Base-by-base conservation (phyloP, 441 rosid species). In the Adansonia gregorii region DNA sequence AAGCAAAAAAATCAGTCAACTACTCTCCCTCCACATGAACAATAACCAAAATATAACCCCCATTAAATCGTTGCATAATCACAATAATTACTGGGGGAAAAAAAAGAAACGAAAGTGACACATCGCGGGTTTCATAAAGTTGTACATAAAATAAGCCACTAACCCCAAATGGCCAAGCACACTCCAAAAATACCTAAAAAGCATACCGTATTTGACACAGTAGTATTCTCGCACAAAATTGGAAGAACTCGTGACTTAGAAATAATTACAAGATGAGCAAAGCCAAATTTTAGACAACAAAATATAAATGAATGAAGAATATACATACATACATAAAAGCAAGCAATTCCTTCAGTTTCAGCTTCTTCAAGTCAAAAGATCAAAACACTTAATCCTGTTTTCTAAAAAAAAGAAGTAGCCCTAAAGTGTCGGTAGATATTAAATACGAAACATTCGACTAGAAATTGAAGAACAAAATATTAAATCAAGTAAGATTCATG, bases 311-410 rank as follows among this genome's bases (percentile, higher is more conserved):
- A 63, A 63, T 0, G 15, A 14, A 63, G 1, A 63, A 43, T 27
- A 8, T 4, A 2, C 52, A 49, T 49, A 12, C 55, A 51, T 51
- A 0, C 55, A 51, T 12, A 0, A 14, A 19, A 45, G 72, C 72
- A 67, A 67, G 39, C 55, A 67, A 67, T 14, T 67, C 27, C 55
- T 67, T 45, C 17, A 20, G 35, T 11, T 67, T 67, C 54, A 45
- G 72, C 11, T 67, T 46, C 39, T 67, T 46, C n/a, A 5, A 67
- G 56, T 46, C 31, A 10, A 67, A 63, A 31, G 19, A 63, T 31
- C 67, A 63, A 63, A 63, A 31, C 10, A 35, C 35, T 14, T 63
- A 31, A 63, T 6, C 46, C 9, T 31, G 67, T 31, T 27, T 6
- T 27, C 67, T 3, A 27, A 10, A 24, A 11, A 1, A 31, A 31